These are phyloP conservation scores for Cyberlindnera veronae DNA, from an alignment of 805 yeast genomes.

Conservation along the genomic window DNA sequence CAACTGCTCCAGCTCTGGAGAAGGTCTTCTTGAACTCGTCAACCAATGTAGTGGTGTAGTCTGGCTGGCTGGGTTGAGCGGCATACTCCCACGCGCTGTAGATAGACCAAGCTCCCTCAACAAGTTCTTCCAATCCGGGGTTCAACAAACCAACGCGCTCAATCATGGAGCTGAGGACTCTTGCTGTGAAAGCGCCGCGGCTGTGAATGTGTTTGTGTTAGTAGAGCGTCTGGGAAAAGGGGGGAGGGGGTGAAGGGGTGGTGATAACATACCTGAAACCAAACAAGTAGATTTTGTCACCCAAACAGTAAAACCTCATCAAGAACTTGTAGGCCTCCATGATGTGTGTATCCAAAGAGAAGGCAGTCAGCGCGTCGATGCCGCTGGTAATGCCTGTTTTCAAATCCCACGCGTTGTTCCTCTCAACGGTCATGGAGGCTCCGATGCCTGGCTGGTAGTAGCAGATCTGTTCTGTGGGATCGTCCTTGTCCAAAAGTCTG, in stretches of 20 bases:
- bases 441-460: slow-evolving; percentile 73
- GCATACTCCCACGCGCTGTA: slow-evolving; percentile 57
- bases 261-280: slow-evolving; percentile 45
- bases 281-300: slow-evolving; percentile 52
- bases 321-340: slow-evolving; percentile 53
- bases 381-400: slow-evolving; percentile 23
- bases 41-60: slow-evolving; percentile 42
- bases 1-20: slow-evolving; percentile 39
- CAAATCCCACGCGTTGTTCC: slow-evolving; percentile 17
- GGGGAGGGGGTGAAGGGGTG: no score
- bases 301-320: slow-evolving; percentile 43
- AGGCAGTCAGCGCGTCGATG: slow-evolving; percentile 49
- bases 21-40: slow-evolving; percentile 55
- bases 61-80: slow-evolving; percentile 50
- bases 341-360: slow-evolving; percentile 52
- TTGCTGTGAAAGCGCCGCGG: slow-evolving; percentile 64
- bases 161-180: slow-evolving; percentile 63
- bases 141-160: slow-evolving; percentile 59
- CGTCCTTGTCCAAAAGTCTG: slow-evolving; percentile 46
- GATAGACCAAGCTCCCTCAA: slow-evolving; percentile 58
- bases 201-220: slow-evolving; percentile 22
- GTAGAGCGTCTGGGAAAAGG: no score
- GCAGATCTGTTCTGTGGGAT: slow-evolving; percentile 42
- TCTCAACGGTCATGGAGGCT: slow-evolving; percentile 41
- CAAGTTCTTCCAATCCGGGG: slow-evolving; percentile 52